These are phyloP conservation scores for Lactarius indigo DNA, from an alignment of 768 basidiomycete species.

Conservation along the genomic window DNA sequence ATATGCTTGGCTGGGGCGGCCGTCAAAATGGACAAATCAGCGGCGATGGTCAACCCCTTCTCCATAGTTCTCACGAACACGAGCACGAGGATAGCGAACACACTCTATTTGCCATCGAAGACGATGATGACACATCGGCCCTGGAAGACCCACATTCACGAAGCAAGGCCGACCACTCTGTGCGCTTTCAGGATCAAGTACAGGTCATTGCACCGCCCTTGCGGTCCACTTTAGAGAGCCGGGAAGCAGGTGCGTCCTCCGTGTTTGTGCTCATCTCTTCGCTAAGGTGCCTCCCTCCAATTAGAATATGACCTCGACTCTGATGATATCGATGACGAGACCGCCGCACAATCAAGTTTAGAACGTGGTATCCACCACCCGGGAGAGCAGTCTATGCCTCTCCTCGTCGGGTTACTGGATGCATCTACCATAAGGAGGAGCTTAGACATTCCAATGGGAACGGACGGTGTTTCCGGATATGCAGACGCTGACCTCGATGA, in stretches of 20 bases:
- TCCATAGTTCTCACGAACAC: constrained; percentile 43
- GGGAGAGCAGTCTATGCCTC: constrained; percentile 61
- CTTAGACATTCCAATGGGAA: constrained; percentile 48
- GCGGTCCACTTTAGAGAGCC: constrained; percentile 68
- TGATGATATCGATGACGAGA: constrained; percentile 68
- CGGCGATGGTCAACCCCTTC: constrained; percentile 58
- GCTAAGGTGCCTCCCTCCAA: constrained; percentile 17
- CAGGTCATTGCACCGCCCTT: constrained; percentile 66
- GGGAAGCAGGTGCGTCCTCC: constrained; percentile 70
- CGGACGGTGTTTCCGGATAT: constrained; percentile 30
- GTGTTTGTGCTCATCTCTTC: constrained; percentile 4
- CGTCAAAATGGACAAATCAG: constrained; percentile 23
- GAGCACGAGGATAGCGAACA: constrained; percentile 30
- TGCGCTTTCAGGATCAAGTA: constrained; percentile 66
- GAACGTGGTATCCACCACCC: constrained; percentile 33
- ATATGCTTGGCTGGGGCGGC: constrained; percentile 22
- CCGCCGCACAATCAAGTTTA: constrained; percentile 33
- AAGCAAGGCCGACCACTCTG: constrained; percentile 32
- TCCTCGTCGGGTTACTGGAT: constrained; percentile 78
- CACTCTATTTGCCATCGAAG: constrained; percentile 52
- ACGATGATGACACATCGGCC: constrained; percentile 42
- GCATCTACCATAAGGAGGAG: constrained; percentile 54
- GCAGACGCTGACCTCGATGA: constrained; percentile 64
- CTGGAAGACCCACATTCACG: constrained; percentile 22
- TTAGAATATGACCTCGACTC: constrained; percentile 82